Evolutionary conservation across 257 asterid species (phyloP).

Genomic region (Cynanchum wilfordii): DNA sequence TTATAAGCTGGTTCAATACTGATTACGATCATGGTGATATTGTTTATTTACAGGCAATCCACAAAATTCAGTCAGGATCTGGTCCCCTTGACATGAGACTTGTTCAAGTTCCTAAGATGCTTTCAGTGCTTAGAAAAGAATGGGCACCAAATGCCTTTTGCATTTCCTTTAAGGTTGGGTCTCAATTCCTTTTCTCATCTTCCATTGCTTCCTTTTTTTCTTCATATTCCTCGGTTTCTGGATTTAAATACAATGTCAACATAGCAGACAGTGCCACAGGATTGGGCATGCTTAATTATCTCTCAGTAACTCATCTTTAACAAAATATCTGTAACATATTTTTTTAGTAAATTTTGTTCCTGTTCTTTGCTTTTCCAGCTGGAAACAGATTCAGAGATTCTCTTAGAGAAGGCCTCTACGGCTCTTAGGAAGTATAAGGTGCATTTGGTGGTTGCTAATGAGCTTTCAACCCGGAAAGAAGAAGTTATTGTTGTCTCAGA

Average conservation of each 20-base stretch:
- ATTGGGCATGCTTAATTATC: neutral
- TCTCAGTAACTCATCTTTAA: neutral
- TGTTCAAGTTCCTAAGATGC: slow-evolving; percentile 93
- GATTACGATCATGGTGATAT: neutral
- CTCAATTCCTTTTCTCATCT: neutral
- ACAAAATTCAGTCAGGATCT: slow-evolving; percentile 86
- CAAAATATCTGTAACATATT: neutral
- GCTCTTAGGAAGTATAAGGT: slow-evolving; percentile 71
- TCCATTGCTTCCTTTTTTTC: neutral
- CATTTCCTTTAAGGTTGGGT: slow-evolving; percentile 80
- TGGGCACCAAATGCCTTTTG: slow-evolving; percentile 96
- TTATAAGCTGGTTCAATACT: neutral
- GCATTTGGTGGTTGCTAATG: slow-evolving; percentile 95
- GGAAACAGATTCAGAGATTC: slow-evolving; percentile 83
- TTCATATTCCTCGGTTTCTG: neutral
- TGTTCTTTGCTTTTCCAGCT: slow-evolving; percentile 33
- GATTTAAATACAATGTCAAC: neutral
- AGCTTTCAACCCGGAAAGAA: slow-evolving; percentile 84
- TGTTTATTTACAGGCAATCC: slow-evolving; percentile 42
- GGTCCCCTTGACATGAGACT: slow-evolving; percentile 93
- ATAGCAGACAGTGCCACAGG: neutral
- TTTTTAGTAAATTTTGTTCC: neutral
- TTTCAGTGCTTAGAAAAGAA: slow-evolving; percentile 66
- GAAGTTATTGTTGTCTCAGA: slow-evolving; percentile 69
- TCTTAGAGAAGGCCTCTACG: slow-evolving; percentile 67